Conservation (phyloP, 2,329 filamentous ascomycete species). For the Cryphonectria nitschkei region DNA sequence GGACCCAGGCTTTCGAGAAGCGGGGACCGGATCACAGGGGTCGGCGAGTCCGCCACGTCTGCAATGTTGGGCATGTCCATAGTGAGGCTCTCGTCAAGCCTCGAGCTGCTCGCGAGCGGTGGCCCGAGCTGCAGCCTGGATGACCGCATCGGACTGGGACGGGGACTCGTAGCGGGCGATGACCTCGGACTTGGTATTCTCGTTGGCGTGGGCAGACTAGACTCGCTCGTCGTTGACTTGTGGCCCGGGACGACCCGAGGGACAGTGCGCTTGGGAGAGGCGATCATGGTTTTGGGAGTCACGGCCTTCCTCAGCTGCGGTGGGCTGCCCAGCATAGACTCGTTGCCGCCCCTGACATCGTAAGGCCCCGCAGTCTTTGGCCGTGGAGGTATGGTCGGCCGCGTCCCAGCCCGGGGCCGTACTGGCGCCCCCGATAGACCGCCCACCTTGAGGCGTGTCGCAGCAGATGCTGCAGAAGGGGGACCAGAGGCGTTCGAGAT, state of each 20-base stretch:
- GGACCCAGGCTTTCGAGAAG: conserved; percentile 1
- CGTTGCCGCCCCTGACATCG: conserved; percentile 52
- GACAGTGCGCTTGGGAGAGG: conserved; percentile 56
- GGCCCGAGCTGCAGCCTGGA: conserved; percentile 29
- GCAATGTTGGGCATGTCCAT: conserved; percentile 54
- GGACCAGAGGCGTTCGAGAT: conserved; percentile 39
- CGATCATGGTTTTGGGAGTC: conserved; percentile 55
- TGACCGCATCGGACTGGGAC: conserved; percentile 4
- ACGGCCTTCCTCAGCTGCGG: conserved; percentile 46
- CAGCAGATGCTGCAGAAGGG: conserved; percentile 37
- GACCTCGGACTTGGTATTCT: conserved; percentile 40
- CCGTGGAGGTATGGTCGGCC: conserved; percentile 60
- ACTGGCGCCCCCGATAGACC: conserved; percentile 66
- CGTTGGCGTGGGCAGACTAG: conserved; percentile 52
- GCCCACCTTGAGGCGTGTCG: conserved; percentile 47
- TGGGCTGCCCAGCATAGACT: conserved; percentile 20
- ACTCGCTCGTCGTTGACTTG: conserved; percentile 54
- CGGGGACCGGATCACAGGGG: conserved; percentile 23
- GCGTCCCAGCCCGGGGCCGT: conserved; percentile 57
- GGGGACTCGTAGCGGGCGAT: conserved; percentile 43
- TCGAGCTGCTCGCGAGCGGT: conserved; percentile 46
- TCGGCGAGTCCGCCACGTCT: conserved; percentile 28
- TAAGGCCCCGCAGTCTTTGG: conserved; percentile 70
- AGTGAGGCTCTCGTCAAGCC: conserved; percentile 57
- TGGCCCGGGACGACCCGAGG: conserved; percentile 53